Conservation (phyloP, 768 basidiomycete genomes). For the Russula ochroleuca region DNA sequence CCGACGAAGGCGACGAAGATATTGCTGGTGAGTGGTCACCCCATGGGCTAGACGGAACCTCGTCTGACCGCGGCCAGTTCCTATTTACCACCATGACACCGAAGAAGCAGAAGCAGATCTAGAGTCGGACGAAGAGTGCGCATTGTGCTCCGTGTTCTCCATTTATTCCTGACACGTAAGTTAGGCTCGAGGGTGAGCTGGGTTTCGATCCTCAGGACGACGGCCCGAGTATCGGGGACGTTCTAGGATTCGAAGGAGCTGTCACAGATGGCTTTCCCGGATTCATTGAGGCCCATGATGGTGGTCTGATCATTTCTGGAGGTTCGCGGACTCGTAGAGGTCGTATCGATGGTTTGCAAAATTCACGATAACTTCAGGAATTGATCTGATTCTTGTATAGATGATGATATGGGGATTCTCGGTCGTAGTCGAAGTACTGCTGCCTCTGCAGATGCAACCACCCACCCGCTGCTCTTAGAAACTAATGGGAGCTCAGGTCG, state of each 20-base stretch:
- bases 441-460: slow-evolving; percentile 61
- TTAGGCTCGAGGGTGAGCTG: slow-evolving; percentile 36
- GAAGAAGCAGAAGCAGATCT: slow-evolving; percentile 59
- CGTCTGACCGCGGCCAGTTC: slow-evolving; percentile 12
- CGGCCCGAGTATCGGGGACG: slow-evolving; percentile 25
- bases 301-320: slow-evolving; percentile 25
- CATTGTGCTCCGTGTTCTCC: background rate
- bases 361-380: background rate
- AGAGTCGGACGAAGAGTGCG: slow-evolving; percentile 63
- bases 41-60: background rate
- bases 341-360: slow-evolving; percentile 23
- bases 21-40: slow-evolving; percentile 44
- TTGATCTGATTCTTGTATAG: slow-evolving; percentile 25
- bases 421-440: slow-evolving; percentile 54
- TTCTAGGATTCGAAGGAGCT: slow-evolving; percentile 26
- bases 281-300: slow-evolving; percentile 26
- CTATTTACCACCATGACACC: slow-evolving; percentile 47
- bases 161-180: slow-evolving; percentile 6
- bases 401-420: slow-evolving; percentile 59
- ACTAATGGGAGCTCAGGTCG: slow-evolving; percentile 46
- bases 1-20: slow-evolving; percentile 44
- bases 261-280: slow-evolving; percentile 28
- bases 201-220: slow-evolving; percentile 33
- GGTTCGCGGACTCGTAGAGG: slow-evolving; percentile 23
- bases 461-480: slow-evolving; percentile 80